phyloP scores from a whole-genome alignment of 2,329 filamentous ascomycete genomes.

The Penicillium digitatum region DNA sequence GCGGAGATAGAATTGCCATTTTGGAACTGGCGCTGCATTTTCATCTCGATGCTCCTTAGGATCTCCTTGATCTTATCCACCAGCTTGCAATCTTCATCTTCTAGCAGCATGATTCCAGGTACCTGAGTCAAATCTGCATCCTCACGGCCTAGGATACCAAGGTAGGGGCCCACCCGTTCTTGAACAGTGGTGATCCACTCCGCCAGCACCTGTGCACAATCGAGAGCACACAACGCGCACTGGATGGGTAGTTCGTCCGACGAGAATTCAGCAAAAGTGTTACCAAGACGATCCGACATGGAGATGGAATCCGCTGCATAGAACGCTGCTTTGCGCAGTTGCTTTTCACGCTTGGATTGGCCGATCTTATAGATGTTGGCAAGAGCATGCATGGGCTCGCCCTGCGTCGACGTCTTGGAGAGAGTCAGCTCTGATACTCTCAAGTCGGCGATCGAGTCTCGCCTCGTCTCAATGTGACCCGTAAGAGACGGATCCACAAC shows the following conservation, averaged over 20 bases:
- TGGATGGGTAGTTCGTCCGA: conserved; percentile 84
- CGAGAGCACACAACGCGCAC: conserved; percentile 86
- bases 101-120: conserved; percentile 81
- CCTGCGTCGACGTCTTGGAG: conserved; percentile 35
- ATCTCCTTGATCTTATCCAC: conserved; percentile 79
- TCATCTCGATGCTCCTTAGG: conserved; percentile 69
- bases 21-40: conserved; percentile 63
- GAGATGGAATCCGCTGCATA: conserved; percentile 88
- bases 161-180: conserved; percentile 83
- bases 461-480: conserved; percentile 23
- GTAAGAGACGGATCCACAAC: conserved; percentile 30
- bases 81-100: conserved; percentile 85
- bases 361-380: conserved; percentile 34
- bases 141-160: conserved; percentile 82
- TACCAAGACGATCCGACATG: conserved; percentile 80
- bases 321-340: conserved; percentile 89
- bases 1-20: conserved; percentile 53
- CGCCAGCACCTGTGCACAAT: conserved; percentile 87
- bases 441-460: conserved; percentile 37
- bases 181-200: conserved; percentile 94
- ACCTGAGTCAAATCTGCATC: conserved; percentile 74
- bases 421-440: conserved; percentile 38
- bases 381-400: conserved; percentile 29
- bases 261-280: conserved; percentile 78
- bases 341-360: conserved; percentile 70